These are phyloP conservation scores for Chrysanthemum makinoi DNA, from an alignment of 129 eudicot species.

Conservation along the genomic window DNA sequence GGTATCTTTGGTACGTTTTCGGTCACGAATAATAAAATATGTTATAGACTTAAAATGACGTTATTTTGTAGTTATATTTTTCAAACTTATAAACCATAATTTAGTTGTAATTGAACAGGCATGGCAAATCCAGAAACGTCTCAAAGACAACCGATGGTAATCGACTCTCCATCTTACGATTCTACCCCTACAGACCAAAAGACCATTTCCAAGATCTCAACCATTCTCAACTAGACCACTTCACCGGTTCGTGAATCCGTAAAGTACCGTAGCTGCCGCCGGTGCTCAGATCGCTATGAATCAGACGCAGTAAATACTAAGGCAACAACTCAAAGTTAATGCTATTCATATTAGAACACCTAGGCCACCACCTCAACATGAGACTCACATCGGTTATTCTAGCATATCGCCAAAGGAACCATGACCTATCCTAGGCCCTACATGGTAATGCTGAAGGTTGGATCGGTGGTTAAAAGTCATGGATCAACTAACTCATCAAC, in stretches of 20 bases:
- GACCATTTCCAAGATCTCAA: slow-evolving; percentile 42
- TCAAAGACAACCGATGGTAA: slow-evolving; percentile 26
- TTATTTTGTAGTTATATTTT: no score
- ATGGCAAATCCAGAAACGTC: slow-evolving; percentile 16
- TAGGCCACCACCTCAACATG: slow-evolving; percentile 37
- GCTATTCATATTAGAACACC: slow-evolving; percentile 54
- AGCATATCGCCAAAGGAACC: slow-evolving; percentile 34
- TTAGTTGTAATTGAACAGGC: slow-evolving; percentile 20
- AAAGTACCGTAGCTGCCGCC: slow-evolving; percentile 80
- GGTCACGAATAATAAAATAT: no score
- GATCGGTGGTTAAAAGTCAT: slow-evolving; percentile 26
- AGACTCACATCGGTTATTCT: slow-evolving; percentile 32
- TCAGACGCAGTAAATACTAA: slow-evolving; percentile 56
- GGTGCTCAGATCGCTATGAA: slow-evolving; percentile 77
- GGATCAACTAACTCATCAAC: slow-evolving; percentile 22
- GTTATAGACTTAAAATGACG: no score
- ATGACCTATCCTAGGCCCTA: slow-evolving; percentile 35
- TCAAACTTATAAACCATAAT: no score
- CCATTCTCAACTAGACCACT: slow-evolving; percentile 32
- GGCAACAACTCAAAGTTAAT: slow-evolving; percentile 60
- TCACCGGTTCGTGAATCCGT: slow-evolving; percentile 43
- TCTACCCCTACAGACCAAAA: slow-evolving; percentile 35
- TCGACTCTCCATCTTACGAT: slow-evolving; percentile 35
- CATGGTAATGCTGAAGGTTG: slow-evolving; percentile 28
- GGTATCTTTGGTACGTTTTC: no score